Evolutionary conservation across 495 filamentous ascomycete genomes (phyloP).

Genomic region (Chaetomidium leptoderma): DNA sequence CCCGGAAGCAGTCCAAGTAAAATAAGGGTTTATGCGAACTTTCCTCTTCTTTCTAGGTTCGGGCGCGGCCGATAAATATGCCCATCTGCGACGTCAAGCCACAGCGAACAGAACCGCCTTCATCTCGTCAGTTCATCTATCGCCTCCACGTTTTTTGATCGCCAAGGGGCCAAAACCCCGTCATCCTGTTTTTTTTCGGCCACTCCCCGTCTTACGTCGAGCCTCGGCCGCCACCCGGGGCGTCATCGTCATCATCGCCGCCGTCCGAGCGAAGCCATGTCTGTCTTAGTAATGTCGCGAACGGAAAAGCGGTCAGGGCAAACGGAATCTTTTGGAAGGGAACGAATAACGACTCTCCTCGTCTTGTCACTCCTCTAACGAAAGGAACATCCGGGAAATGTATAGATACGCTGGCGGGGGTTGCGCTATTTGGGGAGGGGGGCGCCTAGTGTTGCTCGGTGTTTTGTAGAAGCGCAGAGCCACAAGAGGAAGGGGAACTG

Average conservation of each 20-base stretch:
- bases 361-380: slow-evolving; percentile 24
- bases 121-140: slow-evolving; percentile 22
- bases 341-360: slow-evolving; percentile 36
- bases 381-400: slow-evolving; percentile 17
- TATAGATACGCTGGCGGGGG: slow-evolving; percentile 29
- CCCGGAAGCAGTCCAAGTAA: slow-evolving; percentile 88
- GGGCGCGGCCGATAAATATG: slow-evolving; percentile 71
- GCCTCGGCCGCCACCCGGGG: slow-evolving; percentile 11
- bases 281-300: slow-evolving; percentile 26
- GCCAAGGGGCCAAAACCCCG: slow-evolving; percentile 16
- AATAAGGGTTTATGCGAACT: slow-evolving; percentile 69
- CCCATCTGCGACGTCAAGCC: slow-evolving; percentile 18
- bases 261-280: slow-evolving; percentile 25
- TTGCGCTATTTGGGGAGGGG: neutral
- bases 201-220: slow-evolving; percentile 18
- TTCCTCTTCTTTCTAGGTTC: slow-evolving; percentile 86
- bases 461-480: neutral
- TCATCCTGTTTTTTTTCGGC: slow-evolving; percentile 23
- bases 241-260: slow-evolving; percentile 19
- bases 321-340: slow-evolving; percentile 22
- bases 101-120: slow-evolving; percentile 18
- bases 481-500: neutral
- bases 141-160: slow-evolving; percentile 26
- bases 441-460: neutral
- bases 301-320: slow-evolving; percentile 19